Evolutionary conservation across 768 basidiomycete species (phyloP), one percentile per base, ranked within the genome.

Genomic region (Roridomyces roridus): DNA sequence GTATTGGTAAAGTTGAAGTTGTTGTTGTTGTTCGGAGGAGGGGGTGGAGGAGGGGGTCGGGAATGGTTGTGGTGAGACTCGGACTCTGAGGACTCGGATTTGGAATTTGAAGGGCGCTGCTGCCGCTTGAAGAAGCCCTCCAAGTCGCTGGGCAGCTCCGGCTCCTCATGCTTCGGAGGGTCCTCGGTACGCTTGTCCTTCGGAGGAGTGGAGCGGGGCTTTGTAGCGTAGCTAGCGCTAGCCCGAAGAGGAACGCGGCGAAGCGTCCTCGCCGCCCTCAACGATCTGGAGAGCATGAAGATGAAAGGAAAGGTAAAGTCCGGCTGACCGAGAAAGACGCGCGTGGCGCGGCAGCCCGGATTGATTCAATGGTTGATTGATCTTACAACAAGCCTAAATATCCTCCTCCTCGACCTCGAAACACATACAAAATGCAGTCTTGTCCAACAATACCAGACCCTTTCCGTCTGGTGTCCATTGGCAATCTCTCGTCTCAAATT

Each of bases 391-490:
- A 52, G 46, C 59, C 50, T 44, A 57, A 21, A 52, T 34, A 25
- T 12, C 24, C 29, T 73, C 77, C 15, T 81, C 85, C 64, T 84
- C 80, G 6, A 91, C 91, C 68, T 92, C 90, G 57, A 92, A 93
- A 88, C 90, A 67, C 91, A 92, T 34, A 67, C 94, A 96, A 67
- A 94, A 96, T 37, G 82, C 82, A 29, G 89, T 85, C 65, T 82
- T 89, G 64, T 91, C 92, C 52, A 94, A 52, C 45, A 96, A 68
- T 2, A 89, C 75, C 50, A 96, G 71, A 0, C 90, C 90, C 59
- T 90, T 89, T 3, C 95, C 95, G 66, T 97, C 94, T 4, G 91
- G 90, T 12, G 91, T 84, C 92, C 93, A 97, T 37, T 72, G 79
- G 5, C 92, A 62, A 60, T 92, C 88, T 51, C 79, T 79, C 4